phyloP scores from a whole-genome alignment of 2,329 filamentous ascomycete species.

The Trichoderma atroviride region DNA sequence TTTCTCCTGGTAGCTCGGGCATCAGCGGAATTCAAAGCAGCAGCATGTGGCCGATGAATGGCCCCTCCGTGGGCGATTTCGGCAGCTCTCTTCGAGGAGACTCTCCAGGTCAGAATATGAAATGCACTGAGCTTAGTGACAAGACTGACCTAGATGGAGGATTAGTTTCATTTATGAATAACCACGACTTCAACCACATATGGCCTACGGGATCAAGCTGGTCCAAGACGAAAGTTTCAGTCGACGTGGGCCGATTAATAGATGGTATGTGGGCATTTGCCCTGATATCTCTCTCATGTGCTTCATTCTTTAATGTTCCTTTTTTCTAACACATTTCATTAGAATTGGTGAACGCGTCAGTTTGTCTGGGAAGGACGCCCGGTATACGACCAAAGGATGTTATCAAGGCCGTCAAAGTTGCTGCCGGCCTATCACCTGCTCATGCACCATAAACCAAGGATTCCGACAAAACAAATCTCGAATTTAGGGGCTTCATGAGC shows the following conservation, averaged over 20 bases:
- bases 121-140: background rate
- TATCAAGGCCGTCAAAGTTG: constrained; percentile 38
- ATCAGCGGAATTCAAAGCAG: background rate
- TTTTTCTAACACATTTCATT: background rate
- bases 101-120: constrained; percentile 5
- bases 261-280: constrained; percentile 35
- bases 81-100: background rate
- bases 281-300: background rate
- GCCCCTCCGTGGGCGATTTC: background rate
- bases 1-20: background rate
- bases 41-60: constrained; percentile 11
- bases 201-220: constrained; percentile 29
- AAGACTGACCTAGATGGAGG: constrained; percentile 2
- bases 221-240: constrained; percentile 39
- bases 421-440: constrained; percentile 29
- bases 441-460: background rate
- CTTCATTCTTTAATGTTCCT: background rate
- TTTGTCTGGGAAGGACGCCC: constrained; percentile 46
- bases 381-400: constrained; percentile 46
- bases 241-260: constrained; percentile 42
- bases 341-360: constrained; percentile 43
- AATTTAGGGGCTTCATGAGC: too few species aligned
- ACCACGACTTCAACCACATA: constrained; percentile 15
- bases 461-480: background rate
- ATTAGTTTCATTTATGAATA: constrained; percentile 11